Percentiles rank a stretch among this genome's conserved stretches.
Conservation (phyloP, 129 eudicot genomes). For the Deinandra increscens region DNA sequence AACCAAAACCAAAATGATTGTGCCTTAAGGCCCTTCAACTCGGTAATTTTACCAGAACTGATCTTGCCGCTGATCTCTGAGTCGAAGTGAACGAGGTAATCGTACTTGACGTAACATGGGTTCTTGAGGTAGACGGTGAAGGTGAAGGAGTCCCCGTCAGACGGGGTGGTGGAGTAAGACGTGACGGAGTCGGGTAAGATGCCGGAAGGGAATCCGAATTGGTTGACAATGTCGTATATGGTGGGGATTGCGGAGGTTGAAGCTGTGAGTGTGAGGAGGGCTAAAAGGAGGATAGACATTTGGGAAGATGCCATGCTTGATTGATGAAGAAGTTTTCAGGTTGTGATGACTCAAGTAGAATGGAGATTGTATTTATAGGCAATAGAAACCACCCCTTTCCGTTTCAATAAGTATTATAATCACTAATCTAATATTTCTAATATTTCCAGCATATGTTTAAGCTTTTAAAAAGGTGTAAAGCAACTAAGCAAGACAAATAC, state of each 20-base stretch:
- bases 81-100: constrained; percentile 61
- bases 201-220: constrained; percentile 68
- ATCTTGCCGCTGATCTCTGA: constrained; percentile 55
- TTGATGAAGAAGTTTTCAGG: too few relatives aligned
- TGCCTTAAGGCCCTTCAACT: constrained; percentile 62
- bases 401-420: neutral
- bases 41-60: constrained; percentile 45
- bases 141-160: constrained; percentile 30
- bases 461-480: too few relatives aligned
- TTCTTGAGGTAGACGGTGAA: constrained; percentile 46
- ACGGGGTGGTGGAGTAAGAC: constrained; percentile 33
- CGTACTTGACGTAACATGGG: constrained; percentile 59
- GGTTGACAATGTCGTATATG: constrained; percentile 54
- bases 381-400: neutral
- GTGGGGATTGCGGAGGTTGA: constrained; percentile 21
- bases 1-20: constrained; percentile 52
- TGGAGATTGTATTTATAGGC: too few relatives aligned
- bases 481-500: too few relatives aligned
- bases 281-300: constrained; percentile 1
- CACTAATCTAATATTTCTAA: too few relatives aligned
- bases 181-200: constrained; percentile 62
- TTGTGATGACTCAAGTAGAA: too few relatives aligned
- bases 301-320: constrained; percentile 19
- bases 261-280: constrained; percentile 12
- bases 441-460: too few relatives aligned